Evolutionary conservation across 768 basidiomycete genomes (phyloP), one percentile per base, ranked within the genome.

Genomic region (Sutorius australiensis): DNA sequence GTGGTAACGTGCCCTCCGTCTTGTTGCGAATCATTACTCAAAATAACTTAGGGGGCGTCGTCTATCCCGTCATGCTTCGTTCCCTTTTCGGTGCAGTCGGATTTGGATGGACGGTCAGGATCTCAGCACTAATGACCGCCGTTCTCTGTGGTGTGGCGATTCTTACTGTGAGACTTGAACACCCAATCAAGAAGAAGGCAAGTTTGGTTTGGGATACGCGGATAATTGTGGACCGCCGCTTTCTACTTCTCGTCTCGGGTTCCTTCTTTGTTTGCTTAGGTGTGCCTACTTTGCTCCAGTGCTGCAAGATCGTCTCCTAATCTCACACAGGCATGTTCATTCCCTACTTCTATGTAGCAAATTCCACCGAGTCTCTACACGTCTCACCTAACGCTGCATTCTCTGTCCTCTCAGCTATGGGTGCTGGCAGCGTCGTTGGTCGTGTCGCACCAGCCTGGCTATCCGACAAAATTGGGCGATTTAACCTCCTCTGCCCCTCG

Each of bases 341-440:
- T 21, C 87, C 87, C 7, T 83, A 80, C 65, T 84, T 87, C 63
- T 89, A 82, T 71, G 80, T 89, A 48, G 78, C 80, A 19, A 76
- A 79, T 46, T 87, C 82, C 65, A 72, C 84, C 17, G 71, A 73
- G 50, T 75, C 74, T 39, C 51, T 67, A 63, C 44, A 61, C 43
- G 67, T 80, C 36, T 54, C 75, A 3, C 48, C 74, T 7, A 50
- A 69, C 39, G 70, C 68, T 27, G 73, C 79, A 0, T 81, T 84
- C 68, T 77, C 76, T 58, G 75, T 84, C 6, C 75, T 88, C 17
- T 80, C 86, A 0, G 75, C 82, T 40, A 76, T 89, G 75, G 89
- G 88, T 61, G 84, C 80, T 0, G 86, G 84, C 5, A 79, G 84
- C 1, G 72, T 86, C 28, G 56, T 83, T 19, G 87, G 87, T 13